Base-by-base conservation (phyloP, 106 monocot genomes). In the Dactylorhiza incarnata region DNA sequence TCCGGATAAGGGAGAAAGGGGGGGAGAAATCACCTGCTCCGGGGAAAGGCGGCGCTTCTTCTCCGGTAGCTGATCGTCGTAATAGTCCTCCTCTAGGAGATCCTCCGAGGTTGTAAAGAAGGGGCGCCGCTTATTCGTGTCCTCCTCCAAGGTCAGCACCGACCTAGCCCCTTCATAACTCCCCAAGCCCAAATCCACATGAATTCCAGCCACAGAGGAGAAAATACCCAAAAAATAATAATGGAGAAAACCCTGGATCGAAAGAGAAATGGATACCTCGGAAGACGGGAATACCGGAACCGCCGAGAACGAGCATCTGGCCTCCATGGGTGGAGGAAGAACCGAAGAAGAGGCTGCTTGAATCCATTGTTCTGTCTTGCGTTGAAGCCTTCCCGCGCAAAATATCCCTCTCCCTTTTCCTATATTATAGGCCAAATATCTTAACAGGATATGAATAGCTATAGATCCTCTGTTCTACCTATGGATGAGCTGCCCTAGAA, bases 41-140 rank as follows among this genome's bases (percentile, higher is more conserved):
- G 92, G 74, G 24, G 89, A 90, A 68, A 95, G 95, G 81, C 95
- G 95, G 68, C 95, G 92, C 83, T 95, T 95, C 81, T 92, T 95
- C 78, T 95, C 95, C 37, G 89, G 86, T 6, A 83, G 76, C 79
- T 95, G 89, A 77, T 95, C 95, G 70, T 95, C 92, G 81, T 92
- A 95, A 87, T 95, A 90, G 75, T 89, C 93, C 43, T 95, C 95
- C 13, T 95, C 94, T 23, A 85, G 65, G 17, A 88, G 78, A 48
- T 92, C 89, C 10, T 92, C 92, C 25, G 81, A 73, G 8, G 86
- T 78, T 74, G 84, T 86, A 71, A 92, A 88, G 78, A 91, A 89
- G 11, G 88, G 91, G 46, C 86, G 75, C 72, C 72, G 77, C 77
- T 84, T 91, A 9, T 61, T 71, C 59, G 81, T 12, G 29, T 75